These are phyloP conservation scores for Nicotiana otophora DNA, from an alignment of 257 asterid species.

Conservation along the genomic window DNA sequence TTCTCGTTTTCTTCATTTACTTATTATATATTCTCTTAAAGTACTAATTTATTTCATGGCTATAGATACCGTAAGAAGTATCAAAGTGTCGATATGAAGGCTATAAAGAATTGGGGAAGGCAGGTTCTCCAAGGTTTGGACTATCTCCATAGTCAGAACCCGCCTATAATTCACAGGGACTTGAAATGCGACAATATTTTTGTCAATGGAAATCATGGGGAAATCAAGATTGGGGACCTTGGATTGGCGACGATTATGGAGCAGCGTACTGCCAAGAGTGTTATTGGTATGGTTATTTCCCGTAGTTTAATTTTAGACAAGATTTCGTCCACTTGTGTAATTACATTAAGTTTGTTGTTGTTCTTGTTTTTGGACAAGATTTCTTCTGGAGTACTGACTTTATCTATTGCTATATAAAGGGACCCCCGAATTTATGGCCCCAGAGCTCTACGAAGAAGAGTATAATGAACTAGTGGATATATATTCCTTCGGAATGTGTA, in stretches of 20 bases:
- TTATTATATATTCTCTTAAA: background rate
- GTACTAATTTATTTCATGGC: background rate
- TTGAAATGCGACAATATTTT: conserved; percentile 29
- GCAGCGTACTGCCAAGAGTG: conserved; percentile 16
- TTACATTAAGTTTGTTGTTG: too few species aligned
- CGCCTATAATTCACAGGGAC: conserved; percentile 27
- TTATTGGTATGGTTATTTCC: conserved; percentile 20
- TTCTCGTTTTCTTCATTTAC: background rate
- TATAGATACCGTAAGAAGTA: conserved; percentile 18
- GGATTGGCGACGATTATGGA: conserved; percentile 30
- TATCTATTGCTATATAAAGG: conserved; percentile 10
- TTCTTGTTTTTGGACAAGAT: background rate
- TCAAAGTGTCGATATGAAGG: conserved; percentile 12
- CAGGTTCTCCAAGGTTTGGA: conserved; percentile 23
- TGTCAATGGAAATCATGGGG: conserved; percentile 25
- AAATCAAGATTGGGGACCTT: conserved; percentile 30
- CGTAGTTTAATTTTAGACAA: background rate
- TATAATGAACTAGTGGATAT: conserved; percentile 37
- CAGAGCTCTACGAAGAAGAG: conserved; percentile 42
- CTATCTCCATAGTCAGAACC: conserved; percentile 20
- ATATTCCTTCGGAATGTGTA: conserved; percentile 43
- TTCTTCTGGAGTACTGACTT: background rate
- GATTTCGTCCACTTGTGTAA: too few species aligned
- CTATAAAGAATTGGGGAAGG: conserved; percentile 25
- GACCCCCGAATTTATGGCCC: conserved; percentile 38